Conservation (phyloP, 1,139 yeast species). For the Saccharomyces hybrid region DNA sequence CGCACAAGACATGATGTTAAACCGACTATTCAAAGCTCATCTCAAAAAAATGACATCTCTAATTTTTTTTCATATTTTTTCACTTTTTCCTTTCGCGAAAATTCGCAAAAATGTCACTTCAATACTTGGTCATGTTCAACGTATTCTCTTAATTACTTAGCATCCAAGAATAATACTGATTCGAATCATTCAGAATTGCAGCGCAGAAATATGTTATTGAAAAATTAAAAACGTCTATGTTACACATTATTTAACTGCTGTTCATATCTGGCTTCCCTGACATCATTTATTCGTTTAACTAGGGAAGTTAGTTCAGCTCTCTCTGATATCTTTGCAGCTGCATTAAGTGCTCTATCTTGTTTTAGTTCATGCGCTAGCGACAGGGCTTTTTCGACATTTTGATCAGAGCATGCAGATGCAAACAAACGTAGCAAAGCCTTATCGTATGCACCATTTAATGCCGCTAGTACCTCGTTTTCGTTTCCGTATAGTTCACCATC, state of each 20-base stretch:
- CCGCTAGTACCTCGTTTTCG: slow-evolving; percentile 42
- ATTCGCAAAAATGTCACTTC: background rate
- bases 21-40: slow-evolving; percentile 1
- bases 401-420: slow-evolving; percentile 68
- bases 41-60: background rate
- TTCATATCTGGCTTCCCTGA: slow-evolving; percentile 52
- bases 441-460: slow-evolving; percentile 53
- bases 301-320: slow-evolving; percentile 60
- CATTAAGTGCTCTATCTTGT: slow-evolving; percentile 71
- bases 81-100: background rate
- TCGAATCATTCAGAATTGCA: background rate
- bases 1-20: background rate
- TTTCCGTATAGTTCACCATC: slow-evolving; percentile 38
- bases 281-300: slow-evolving; percentile 58
- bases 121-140: background rate
- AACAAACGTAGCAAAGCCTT: slow-evolving; percentile 67
- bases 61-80: background rate
- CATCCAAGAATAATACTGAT: background rate
- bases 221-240: no score
- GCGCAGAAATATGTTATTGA: background rate
- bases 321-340: slow-evolving; percentile 78
- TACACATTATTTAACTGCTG: slow-evolving; percentile 25
- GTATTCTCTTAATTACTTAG: background rate
- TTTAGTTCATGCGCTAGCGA: slow-evolving; percentile 63
- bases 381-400: slow-evolving; percentile 57